Evolutionary conservation across 352 stramenopile genomes (phyloP), one percentile per base, ranked within the genome.

Genomic region (Halophytophthora batemanensis): DNA sequence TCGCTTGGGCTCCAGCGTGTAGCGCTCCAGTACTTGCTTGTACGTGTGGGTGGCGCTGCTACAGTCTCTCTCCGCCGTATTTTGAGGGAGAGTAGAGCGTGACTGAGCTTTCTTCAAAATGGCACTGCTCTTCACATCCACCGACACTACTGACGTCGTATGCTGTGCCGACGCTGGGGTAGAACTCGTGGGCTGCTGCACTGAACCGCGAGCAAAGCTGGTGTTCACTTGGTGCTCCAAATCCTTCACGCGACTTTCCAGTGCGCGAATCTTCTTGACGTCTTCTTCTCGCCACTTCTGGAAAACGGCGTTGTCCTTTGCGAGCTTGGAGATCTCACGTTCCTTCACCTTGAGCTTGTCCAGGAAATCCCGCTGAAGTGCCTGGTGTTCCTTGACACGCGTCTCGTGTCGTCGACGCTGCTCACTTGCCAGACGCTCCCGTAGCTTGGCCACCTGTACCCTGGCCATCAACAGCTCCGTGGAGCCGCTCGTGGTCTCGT

Each of bases 211-310:
- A 12, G 36, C 37, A 13, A 57, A 23, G 12, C 31, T 46, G 2
- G 36, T 37, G 4, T 50, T 37, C 12, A 57, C 25, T 47, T 51
- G 45, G 0, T 50, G 42, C 18, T 82, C 70, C 2, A 86, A 46
- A 2, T 72, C 58, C 41, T 73, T 84, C 17, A 87, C 37, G 6
- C 64, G 61, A 22, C 45, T 59, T n/a, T 82, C 73, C 1, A 89
- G 53, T 29, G 54, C 45, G 23, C 71, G 69, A 23, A 89, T 89
- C 33, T 69, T 70, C 36, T 71, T 70, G 12, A 66, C 33, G 6
- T 90, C 76, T 37, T 90, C 76, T 1, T 85, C 65, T 66, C 71
- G 65, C 71, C 66, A 88, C 37, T 64, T 81, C 21, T 74, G 61
- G 35, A 83, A 88, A 0, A 77, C 73, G 17, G 73, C 59, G 25